These are phyloP conservation scores for Geranomyces variabilis DNA, from an alignment of 192 early-diverging fungal genomes.

Conservation along the genomic window DNA sequence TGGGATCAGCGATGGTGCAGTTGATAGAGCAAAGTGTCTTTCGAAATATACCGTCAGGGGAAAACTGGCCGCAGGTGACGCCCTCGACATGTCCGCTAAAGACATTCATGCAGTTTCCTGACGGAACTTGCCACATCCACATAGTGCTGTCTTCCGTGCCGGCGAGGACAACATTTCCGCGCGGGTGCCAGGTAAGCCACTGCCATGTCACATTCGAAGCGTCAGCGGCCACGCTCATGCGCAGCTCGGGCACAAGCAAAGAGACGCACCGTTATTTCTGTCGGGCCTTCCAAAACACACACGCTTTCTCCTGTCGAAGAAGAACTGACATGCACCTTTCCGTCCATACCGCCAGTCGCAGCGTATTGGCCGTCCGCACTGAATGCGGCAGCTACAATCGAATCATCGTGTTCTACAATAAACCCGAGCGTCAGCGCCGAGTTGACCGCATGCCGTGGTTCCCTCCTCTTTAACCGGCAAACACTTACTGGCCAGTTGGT, in stretches of 20 bases:
- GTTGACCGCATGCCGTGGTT: not conserved
- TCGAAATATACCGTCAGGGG: constrained; percentile 85
- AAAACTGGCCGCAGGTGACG: constrained; percentile 87
- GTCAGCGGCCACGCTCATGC: constrained; percentile 1
- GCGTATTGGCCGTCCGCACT: constrained; percentile 81
- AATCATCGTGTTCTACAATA: constrained; percentile 75
- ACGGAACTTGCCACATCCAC: constrained; percentile 97
- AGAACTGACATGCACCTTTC: constrained; percentile 73
- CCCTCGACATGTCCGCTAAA: constrained; percentile 86
- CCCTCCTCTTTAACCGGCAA: not conserved
- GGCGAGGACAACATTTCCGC: constrained; percentile 88
- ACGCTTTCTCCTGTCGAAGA: constrained; percentile 60
- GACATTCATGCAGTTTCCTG: constrained; percentile 89
- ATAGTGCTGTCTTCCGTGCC: constrained; percentile 85
- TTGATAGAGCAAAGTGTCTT: constrained; percentile 2
- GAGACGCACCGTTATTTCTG: constrained; percentile 77
- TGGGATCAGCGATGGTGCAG: not conserved
- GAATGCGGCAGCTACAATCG: constrained; percentile 81
- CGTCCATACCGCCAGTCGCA: constrained; percentile 96
- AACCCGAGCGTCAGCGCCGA: not conserved
- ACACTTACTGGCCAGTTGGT: constrained; percentile 61
- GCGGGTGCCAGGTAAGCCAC: constrained; percentile 97
- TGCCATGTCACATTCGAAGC: constrained; percentile 27
- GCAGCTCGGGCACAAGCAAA: constrained; percentile 1
- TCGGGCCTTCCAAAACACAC: constrained; percentile 79